Base-by-base conservation (phyloP, 805 yeast genomes). In the Priceomyces carsonii region DNA sequence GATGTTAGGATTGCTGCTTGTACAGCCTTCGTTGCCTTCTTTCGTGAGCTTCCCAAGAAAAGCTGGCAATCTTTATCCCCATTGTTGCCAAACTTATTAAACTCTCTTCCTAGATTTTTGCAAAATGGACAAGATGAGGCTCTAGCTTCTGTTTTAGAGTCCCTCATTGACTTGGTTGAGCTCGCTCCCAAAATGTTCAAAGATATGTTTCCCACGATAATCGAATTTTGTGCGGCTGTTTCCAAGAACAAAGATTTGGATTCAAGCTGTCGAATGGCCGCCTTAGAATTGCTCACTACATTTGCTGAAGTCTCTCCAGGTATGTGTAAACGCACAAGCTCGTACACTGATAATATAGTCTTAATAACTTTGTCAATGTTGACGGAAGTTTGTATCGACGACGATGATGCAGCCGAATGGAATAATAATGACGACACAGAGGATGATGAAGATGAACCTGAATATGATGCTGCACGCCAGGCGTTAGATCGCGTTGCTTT, bases 121-220 rank as follows among this genome's bases (percentile, higher is more conserved):
- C 82, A 78, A 43, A 79, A 73, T 51, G 90, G 91, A 29, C 85
- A 88, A 53, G 93, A 87, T 39, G 68, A 74, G 10, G 86, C 95
- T 5, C 74, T 93, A 44, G 82, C 96, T 1, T 74, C 88, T 5
- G 95, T 90, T n/a, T 75, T 93, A 46, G 95, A 89, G 59, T 76
- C 89, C 6, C 69, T 93, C 47, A 88, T 90, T 36, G 98, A 93
- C 49, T 73, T 93, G 40, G 96, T 90, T 7, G 91, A 84, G 44
- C 66, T 90, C 40, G 98, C 97, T 6, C 98, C 99, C 35, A 91
- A 90, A 55, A 78, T 93, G 79, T 93, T 93, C 69, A 79, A 76
- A 54, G 88, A 88, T 27, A 85, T 91, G 87, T 91, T 93, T 58
- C 81, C 83, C 32, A 82, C 87, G n/a, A 80, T 93, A 28, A 78